Evolutionary conservation across 2,329 filamentous ascomycete species (phyloP), one percentile per base, ranked within the genome.

Genomic region (Colletotrichum navitas): DNA sequence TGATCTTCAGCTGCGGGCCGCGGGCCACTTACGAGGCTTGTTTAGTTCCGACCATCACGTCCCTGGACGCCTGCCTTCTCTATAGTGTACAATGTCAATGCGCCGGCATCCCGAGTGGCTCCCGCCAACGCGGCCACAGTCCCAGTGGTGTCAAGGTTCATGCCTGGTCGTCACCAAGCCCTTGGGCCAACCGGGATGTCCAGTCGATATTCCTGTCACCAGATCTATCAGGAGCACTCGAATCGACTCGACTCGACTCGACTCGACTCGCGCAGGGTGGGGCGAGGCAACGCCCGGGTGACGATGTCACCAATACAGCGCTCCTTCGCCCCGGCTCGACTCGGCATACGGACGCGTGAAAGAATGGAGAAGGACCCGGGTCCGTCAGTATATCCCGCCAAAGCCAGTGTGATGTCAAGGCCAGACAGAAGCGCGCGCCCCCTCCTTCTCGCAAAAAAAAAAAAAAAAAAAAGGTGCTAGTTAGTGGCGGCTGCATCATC

Each of bases 1-100:
- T 71, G 68, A 71, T 71, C 65, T 60, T 68, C 68, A 71, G 68
- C 45, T 65, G 59, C 65, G 68, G 68, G 43, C 65, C 68, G 65
- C 65, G 52, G 68, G 65, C 52, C 68, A 71, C 58, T 68, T 32
- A 36, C 39, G 54, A 71, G 68, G 68, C 65, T 68, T 71, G 59
- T n/a, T 55, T 71, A 71, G 65, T 55, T 7, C 65, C 45, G 54
- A 39, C 52, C 54, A 61, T 63, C 68, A 39, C 56, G 47, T 49
- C 51, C 52, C n/a, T 34, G 24, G 41, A 16, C 21, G 66, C 51
- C 59, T 63, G 47, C 43, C n/a, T 45, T n/a, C n/a, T 32, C 43
- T 18, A 16, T 5, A 41, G 14, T 43, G 51, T 34, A n/a, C 64
- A 24, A 54, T 36, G 34, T 71, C 60, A 71, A 36, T 39, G 58